Evolutionary conservation across 768 basidiomycete genomes (phyloP), one percentile per base, ranked within the genome.

Genomic region (Phanerochaete carnosa): DNA sequence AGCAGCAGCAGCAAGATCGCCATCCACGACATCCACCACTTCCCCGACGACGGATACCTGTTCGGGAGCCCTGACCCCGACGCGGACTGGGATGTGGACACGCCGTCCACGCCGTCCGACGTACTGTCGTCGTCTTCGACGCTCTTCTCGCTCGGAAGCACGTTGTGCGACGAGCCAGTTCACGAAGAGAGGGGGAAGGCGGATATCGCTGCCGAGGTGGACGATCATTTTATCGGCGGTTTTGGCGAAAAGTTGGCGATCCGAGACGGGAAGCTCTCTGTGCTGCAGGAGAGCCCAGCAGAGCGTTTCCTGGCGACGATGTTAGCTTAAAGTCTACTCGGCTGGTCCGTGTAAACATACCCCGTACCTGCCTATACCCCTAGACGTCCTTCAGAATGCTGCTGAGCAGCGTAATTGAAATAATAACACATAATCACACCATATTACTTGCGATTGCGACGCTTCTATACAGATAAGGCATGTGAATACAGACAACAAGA

Each of bases 41-140:
- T 57, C 43, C 32, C 52, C 30, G 35, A 57, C 56, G 56, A 57
- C 23, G 45, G 32, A 28, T 57, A 57, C 45, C 43, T 57, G 29
- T 57, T 57, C 46, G 56, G 26, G 11, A 57, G 56, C 32, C 56
- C 56, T 45, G 56, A 57, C 45, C 56, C 56, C 45, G 56, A 57
- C 32, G 52, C 52, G 52, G 55, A 45, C 29, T 52, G 30, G 29
- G 7, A 35, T 12, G 32, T 43, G 39, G 45, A 25, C 25, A 26
- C 16, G 39, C 15, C 32, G 25, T 25, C 55, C 22, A n/a, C 19
- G 23, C 30, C 43, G 1, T 19, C 54, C 7, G 22, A 7, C 5
- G 3, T 28, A 3, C n/a, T 25, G 2, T 26, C 45, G 19, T 57
- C 56, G 2, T 37, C 54, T 32, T 33, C 54, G 23, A 39, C 35